These are phyloP conservation scores for Penicillium psychrosexuale DNA, from an alignment of 2,329 filamentous ascomycete genomes.

Conservation along the genomic window DNA sequence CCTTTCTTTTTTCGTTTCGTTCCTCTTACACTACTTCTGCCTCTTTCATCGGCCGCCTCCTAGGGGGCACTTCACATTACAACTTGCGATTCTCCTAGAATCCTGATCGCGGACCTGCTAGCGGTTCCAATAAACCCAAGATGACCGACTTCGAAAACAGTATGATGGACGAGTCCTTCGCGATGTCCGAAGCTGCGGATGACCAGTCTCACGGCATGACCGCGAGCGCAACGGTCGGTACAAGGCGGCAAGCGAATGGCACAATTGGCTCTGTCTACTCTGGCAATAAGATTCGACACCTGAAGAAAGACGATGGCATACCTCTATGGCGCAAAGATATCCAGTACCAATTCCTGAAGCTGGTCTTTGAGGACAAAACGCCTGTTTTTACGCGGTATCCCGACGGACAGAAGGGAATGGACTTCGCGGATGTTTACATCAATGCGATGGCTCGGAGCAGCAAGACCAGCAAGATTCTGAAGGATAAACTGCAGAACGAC, in stretches of 20 bases:
- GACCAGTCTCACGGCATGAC: conserved; percentile 39
- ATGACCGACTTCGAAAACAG: conserved; percentile 38
- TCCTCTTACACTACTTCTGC: conserved; percentile 5
- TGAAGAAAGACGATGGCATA: conserved; percentile 66
- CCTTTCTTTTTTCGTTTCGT: conserved; percentile 5
- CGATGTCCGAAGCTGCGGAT: conserved; percentile 36
- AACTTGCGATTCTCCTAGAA: conserved; percentile 4
- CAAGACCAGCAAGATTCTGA: conserved; percentile 97
- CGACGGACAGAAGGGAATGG: conserved; percentile 68
- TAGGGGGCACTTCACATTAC: conserved; percentile 14
- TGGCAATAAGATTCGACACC: conserved; percentile 64
- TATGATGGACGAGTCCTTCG: conserved; percentile 37
- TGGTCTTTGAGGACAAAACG: conserved; percentile 60
- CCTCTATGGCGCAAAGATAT: conserved; percentile 67
- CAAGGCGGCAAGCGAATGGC: conserved; percentile 61
- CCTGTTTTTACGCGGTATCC: conserved; percentile 88
- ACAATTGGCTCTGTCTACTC: conserved; percentile 66
- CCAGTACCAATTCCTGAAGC: conserved; percentile 61
- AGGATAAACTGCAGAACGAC: conserved; percentile 92
- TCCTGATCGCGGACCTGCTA: background rate
- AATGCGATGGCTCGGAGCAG: conserved; percentile 98
- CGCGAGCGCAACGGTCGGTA: conserved; percentile 45
- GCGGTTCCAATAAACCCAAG: background rate
- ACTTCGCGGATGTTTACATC: conserved; percentile 94
- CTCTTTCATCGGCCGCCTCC: conserved; percentile 15